Conservation (phyloP, 805 yeast genomes). For the Candida stauntonica region DNA sequence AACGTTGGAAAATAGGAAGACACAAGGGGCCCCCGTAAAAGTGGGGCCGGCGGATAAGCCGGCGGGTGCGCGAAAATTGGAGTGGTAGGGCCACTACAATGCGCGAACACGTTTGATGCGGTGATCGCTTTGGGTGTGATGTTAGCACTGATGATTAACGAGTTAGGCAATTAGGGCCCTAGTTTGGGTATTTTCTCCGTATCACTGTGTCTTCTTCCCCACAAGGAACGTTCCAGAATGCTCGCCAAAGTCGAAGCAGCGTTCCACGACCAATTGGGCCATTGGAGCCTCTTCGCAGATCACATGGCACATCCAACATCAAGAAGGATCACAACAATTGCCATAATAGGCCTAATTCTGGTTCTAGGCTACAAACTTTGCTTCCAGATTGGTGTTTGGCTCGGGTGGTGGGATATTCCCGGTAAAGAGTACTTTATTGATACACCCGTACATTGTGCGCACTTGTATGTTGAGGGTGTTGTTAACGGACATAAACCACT, state of each 20-base stretch:
- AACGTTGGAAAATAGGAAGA: too few species aligned
- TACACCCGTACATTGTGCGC: conserved; percentile 76
- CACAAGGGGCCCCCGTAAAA: too few species aligned
- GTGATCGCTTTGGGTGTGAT: too few species aligned
- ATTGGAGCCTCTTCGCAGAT: conserved; percentile 14
- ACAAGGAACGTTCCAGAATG: too few species aligned
- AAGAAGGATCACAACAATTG: conserved; percentile 23
- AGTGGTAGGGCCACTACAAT: too few species aligned
- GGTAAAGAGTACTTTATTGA: conserved; percentile 64
- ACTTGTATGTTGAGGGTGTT: conserved; percentile 40
- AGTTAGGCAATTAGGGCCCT: too few species aligned
- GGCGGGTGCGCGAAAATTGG: too few species aligned
- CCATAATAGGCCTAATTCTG: conserved; percentile 15
- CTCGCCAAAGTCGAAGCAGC: conserved; percentile 5
- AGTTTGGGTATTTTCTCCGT: too few species aligned
- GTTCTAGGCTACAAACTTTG: conserved; percentile 34
- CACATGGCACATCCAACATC: conserved; percentile 24
- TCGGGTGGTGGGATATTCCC: conserved; percentile 44
- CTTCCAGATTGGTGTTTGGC: conserved; percentile 40
- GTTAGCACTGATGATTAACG: too few species aligned
- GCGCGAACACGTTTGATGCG: too few species aligned
- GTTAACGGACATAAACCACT: conserved; percentile 31
- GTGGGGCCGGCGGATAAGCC: too few species aligned
- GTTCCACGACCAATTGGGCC: conserved; percentile 1
- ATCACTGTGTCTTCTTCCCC: too few species aligned